Percentiles rank a stretch among this genome's conserved stretches.
phyloP scores from a whole-genome alignment of 495 filamentous ascomycete species.

The Glarea lozoyensis region DNA sequence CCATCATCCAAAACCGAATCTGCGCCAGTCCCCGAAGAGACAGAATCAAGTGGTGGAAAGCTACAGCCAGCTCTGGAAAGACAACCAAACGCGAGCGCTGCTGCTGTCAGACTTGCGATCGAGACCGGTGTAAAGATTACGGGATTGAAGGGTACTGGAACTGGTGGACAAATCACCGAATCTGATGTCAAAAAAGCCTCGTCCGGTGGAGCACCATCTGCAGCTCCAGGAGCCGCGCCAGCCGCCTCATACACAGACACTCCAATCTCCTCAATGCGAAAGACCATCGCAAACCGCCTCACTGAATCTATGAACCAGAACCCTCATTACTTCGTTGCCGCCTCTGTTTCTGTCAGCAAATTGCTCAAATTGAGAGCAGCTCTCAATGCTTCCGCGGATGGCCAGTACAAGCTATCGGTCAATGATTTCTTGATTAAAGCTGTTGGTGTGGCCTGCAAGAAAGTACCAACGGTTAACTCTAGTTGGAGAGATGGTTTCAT shows the following conservation, averaged over 20 bases:
- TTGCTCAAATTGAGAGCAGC: constrained; percentile 92
- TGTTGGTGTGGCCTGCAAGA: constrained; percentile 75
- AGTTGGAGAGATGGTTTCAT: constrained; percentile 87
- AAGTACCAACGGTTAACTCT: constrained; percentile 92
- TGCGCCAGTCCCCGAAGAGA: constrained; percentile 54
- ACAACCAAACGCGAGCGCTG: constrained; percentile 58
- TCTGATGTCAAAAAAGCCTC: constrained; percentile 78
- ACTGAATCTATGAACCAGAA: constrained; percentile 84
- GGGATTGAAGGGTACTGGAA: constrained; percentile 79
- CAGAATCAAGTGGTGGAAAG: constrained; percentile 62
- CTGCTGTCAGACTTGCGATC: constrained; percentile 71
- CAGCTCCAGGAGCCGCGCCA: constrained; percentile 38
- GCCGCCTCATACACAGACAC: constrained; percentile 72
- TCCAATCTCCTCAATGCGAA: constrained; percentile 87
- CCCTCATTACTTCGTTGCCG: constrained; percentile 95
- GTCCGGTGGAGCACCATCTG: constrained; percentile 29
- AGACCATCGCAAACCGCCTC: constrained; percentile 89
- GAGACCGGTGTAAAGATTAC: constrained; percentile 78
- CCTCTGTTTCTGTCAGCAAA: constrained; percentile 81
- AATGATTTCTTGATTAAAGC: constrained; percentile 99
- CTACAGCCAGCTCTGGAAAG: constrained; percentile 80
- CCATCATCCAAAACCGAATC: constrained; percentile 42
- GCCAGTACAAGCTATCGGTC: constrained; percentile 96
- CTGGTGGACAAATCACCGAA: constrained; percentile 81
- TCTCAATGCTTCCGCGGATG: constrained; percentile 78